Conservation (phyloP, 129 eudicot genomes). For the Saposhnikovia divaricata region DNA sequence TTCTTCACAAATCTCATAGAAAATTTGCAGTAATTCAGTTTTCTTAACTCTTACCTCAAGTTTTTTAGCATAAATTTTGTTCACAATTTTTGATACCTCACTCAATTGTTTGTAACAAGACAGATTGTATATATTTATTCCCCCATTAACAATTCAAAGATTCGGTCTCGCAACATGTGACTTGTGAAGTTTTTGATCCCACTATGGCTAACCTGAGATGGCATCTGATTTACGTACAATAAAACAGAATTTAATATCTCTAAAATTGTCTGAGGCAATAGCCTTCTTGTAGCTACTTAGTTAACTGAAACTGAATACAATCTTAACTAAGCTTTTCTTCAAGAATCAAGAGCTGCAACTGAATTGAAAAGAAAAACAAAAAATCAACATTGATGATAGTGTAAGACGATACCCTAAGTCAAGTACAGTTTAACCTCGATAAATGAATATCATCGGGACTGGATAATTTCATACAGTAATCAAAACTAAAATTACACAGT, state of each 20-base stretch:
- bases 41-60: not conserved
- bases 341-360: not conserved
- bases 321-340: not conserved
- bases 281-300: not conserved
- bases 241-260: not conserved
- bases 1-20: not conserved
- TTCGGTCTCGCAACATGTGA: too few relatives aligned
- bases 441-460: not conserved
- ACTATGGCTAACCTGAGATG: not conserved
- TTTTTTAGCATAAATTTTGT: too few relatives aligned
- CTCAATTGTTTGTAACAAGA: not conserved
- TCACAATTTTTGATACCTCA: too few relatives aligned
- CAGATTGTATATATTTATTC: not conserved
- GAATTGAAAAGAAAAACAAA: not conserved
- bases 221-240: not conserved
- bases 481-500: too few relatives aligned
- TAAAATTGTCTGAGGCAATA: not conserved
- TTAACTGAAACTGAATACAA: not conserved
- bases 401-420: not conserved
- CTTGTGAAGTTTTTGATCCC: not conserved
- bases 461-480: not conserved
- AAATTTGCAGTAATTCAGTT: not conserved
- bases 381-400: not conserved
- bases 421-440: not conserved
- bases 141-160: not conserved